Evolutionary conservation across 495 filamentous ascomycete genomes (phyloP).

Genomic region (Trichoderma virens): DNA sequence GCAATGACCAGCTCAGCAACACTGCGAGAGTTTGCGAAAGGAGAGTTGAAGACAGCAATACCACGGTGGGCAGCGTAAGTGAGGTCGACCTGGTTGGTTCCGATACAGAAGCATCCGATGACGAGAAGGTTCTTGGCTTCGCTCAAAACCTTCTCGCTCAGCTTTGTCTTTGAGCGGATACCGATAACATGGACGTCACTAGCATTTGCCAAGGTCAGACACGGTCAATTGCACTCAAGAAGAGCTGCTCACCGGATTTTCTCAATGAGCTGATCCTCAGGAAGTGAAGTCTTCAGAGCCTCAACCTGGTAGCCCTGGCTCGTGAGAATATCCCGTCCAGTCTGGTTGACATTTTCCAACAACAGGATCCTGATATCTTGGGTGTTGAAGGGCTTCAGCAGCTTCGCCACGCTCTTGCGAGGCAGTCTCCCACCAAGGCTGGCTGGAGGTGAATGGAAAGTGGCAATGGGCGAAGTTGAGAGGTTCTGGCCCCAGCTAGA

Average conservation of each 20-base stretch:
- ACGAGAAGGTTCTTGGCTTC: slow-evolving; percentile 93
- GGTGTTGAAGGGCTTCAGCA: slow-evolving; percentile 90
- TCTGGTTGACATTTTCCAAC: slow-evolving; percentile 92
- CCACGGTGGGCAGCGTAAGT: slow-evolving; percentile 85
- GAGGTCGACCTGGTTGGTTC: slow-evolving; percentile 96
- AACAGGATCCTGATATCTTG: slow-evolving; percentile 94
- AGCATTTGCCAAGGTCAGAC: slow-evolving; percentile 10
- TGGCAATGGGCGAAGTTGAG: slow-evolving; percentile 54
- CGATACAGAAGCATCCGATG: slow-evolving; percentile 98
- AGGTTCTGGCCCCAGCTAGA: slow-evolving; percentile 16
- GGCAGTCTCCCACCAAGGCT: slow-evolving; percentile 23
- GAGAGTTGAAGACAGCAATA: slow-evolving; percentile 98
- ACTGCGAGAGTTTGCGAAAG: slow-evolving; percentile 93
- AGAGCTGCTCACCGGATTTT: slow-evolving; percentile 72
- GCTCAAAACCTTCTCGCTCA: slow-evolving; percentile 74
- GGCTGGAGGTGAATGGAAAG: slow-evolving; percentile 58
- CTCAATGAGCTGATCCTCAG: slow-evolving; percentile 89
- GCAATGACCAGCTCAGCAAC: slow-evolving; percentile 93
- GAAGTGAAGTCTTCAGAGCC: slow-evolving; percentile 75
- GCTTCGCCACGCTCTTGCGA: slow-evolving; percentile 46
- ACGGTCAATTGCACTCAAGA: not conserved
- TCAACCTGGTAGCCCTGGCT: slow-evolving; percentile 95
- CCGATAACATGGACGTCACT: slow-evolving; percentile 97
- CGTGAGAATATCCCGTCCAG: slow-evolving; percentile 71
- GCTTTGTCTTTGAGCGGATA: slow-evolving; percentile 95